phyloP scores from a whole-genome alignment of 768 basidiomycete species.

The Trametes maxima region DNA sequence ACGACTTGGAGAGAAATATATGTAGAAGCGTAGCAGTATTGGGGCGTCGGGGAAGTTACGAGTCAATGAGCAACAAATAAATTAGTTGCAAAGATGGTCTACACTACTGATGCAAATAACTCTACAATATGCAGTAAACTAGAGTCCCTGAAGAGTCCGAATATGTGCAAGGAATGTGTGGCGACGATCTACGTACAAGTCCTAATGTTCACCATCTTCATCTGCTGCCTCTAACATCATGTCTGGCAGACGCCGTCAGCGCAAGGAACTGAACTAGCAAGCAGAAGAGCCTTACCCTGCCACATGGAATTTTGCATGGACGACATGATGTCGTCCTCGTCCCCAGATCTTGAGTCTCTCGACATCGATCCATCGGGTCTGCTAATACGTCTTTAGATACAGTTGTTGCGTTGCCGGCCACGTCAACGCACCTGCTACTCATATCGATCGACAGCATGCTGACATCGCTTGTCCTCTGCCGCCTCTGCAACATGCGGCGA shows the following conservation, averaged over 20 bases:
- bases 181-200: slow-evolving; percentile 8
- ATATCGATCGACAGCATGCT: slow-evolving; percentile 60
- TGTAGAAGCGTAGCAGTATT: no score
- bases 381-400: slow-evolving; percentile 4
- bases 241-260: slow-evolving; percentile 23
- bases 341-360: slow-evolving; percentile 25
- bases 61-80: slow-evolving; percentile 9
- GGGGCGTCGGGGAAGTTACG: no score
- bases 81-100: slow-evolving; percentile 20
- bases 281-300: slow-evolving; percentile 53
- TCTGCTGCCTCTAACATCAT: slow-evolving; percentile 51
- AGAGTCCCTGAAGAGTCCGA: slow-evolving; percentile 13
- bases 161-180: slow-evolving; percentile 15
- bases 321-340: slow-evolving; percentile 49
- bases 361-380: slow-evolving; percentile 32
- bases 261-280: neutral
- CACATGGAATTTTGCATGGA: slow-evolving; percentile 71
- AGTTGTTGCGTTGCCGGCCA: neutral
- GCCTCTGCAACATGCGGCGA: slow-evolving; percentile 53
- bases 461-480: slow-evolving; percentile 58
- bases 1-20: no score
- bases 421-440: slow-evolving; percentile 40
- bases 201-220: slow-evolving; percentile 37
- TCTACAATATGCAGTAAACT: slow-evolving; percentile 18
- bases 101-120: slow-evolving; percentile 26